phyloP scores from a whole-genome alignment of 1,139 yeast genomes.

The Ogataea hybrid region DNA sequence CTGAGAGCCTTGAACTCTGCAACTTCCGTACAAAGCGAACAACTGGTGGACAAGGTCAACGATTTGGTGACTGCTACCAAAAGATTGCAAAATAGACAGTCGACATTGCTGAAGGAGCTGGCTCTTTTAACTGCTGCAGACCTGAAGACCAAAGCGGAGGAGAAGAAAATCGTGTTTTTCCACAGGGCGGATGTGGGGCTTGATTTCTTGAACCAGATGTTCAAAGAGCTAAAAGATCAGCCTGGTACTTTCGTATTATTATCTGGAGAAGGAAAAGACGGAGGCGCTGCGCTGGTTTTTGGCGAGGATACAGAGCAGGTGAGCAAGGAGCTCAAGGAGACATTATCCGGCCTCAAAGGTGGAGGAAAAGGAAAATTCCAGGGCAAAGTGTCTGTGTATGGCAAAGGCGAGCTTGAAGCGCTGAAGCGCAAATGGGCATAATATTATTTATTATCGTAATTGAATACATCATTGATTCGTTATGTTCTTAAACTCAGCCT shows the following conservation, averaged over 20 bases:
- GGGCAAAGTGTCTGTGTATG: constrained; percentile 64
- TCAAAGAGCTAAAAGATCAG: constrained; percentile 51
- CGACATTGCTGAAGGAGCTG: constrained; percentile 55
- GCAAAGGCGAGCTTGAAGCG: constrained; percentile 58
- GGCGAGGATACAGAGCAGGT: constrained; percentile 53
- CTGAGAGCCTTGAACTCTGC: constrained; percentile 51
- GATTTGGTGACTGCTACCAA: constrained; percentile 46
- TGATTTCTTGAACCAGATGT: constrained; percentile 55
- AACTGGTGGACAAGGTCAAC: constrained; percentile 56
- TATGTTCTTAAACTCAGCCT: neutral
- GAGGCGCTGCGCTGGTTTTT: constrained; percentile 64
- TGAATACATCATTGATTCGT: neutral
- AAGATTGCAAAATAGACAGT: constrained; percentile 51
- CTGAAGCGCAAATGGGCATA: constrained; percentile 35
- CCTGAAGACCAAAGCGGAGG: constrained; percentile 37
- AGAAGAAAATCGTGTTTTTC: constrained; percentile 38
- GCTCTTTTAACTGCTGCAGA: constrained; percentile 52
- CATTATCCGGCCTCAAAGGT: constrained; percentile 60
- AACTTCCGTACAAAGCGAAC: constrained; percentile 68
- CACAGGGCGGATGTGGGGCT: constrained; percentile 56
- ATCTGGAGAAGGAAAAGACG: constrained; percentile 56
- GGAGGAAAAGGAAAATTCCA: constrained; percentile 81
- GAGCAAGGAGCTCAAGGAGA: constrained; percentile 46
- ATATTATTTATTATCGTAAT: neutral
- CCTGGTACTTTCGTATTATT: constrained; percentile 57